Base-by-base conservation (phyloP, 331 rosid species). In the Saraca asoca region DNA sequence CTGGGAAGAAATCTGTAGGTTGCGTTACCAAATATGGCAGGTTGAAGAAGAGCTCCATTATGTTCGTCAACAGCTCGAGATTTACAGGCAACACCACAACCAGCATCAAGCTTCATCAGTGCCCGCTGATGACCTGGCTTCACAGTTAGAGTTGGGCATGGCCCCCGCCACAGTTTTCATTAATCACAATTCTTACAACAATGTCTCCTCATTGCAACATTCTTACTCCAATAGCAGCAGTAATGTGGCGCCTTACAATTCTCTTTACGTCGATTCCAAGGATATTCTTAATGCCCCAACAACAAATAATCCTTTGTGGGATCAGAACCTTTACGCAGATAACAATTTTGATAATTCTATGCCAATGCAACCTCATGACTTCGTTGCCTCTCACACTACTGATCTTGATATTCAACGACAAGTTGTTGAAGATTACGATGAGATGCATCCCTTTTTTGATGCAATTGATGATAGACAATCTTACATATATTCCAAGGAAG, bases 381-480 rank as follows among this genome's bases (percentile, higher is more conserved):
- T 81, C 46, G 68, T 70, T 50, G 62, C 35, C 55, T 66, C 81
- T 5, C 90, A 79, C 67, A 80, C 79, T 5, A 24, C 3, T 24
- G 31, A 24, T 24, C 69, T 81, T 3, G 66, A 73, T 24, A 68
- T 81, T 52, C 85, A 78, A 62, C 77, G 80, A 55, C 78, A 75
- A 35, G 79, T 51, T 62, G 88, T 75, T 75, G 86, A 70, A 51
- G 89, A 81, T 54, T 83, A 72, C 53, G 88, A 87, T 59, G 92
- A 87, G 77, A 84, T 85, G 75, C 87, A 73, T 61, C 87, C 90
- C 0, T 78, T 85, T 67, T 87, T 90, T 0, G 85, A 83, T 35
- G 70, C 86, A 63, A 83, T 80, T 46, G 95, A 87, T 60, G 92
- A 87, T 60, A 81, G 96, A 58, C 90, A 83, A 72, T 87, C 95